These are phyloP conservation scores for Striga hermonthica DNA, from an alignment of 305 asterid species.

Conservation along the genomic window DNA sequence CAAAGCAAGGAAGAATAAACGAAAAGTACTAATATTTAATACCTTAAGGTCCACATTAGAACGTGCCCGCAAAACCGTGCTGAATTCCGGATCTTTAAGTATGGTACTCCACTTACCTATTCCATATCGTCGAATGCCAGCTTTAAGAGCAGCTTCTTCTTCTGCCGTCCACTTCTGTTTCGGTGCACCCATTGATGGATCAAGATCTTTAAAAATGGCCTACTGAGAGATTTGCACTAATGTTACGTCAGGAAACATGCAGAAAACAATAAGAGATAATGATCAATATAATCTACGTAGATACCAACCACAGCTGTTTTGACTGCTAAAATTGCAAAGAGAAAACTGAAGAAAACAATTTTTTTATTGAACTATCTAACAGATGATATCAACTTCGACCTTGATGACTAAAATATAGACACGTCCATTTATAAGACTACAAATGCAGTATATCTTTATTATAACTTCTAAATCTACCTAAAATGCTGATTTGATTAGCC, in stretches of 20 bases:
- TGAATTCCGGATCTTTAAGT: slow-evolving; percentile 88
- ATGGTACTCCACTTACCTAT: slow-evolving; percentile 95
- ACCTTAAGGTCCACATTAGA: slow-evolving; percentile 99
- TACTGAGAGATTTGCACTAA: slow-evolving; percentile 22
- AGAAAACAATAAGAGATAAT: slow-evolving; percentile 13
- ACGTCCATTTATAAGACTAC: not conserved
- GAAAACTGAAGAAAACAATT: not conserved
- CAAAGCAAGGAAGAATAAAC: slow-evolving; percentile 18
- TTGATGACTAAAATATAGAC: slow-evolving; percentile 14
- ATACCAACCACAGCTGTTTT: no score
- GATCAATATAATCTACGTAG: not conserved
- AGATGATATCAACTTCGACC: not conserved
- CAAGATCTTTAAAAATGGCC: slow-evolving; percentile 29
- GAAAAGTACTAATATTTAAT: slow-evolving; percentile 15
- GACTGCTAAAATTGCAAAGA: not conserved
- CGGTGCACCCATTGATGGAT: slow-evolving; percentile 84
- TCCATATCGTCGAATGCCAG: slow-evolving; percentile 85
- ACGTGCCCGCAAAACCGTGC: slow-evolving; percentile 61
- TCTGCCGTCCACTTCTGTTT: slow-evolving; percentile 94
- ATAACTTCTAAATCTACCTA: slow-evolving; percentile 5
- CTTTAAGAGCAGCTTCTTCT: slow-evolving; percentile 98
- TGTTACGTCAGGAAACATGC: slow-evolving; percentile 25
- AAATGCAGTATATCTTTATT: not conserved
- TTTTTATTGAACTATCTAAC: not conserved
- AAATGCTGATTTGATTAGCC: not conserved